These are phyloP conservation scores for Parsonsia alboflavescens DNA, from an alignment of 257 asterid genomes.

Conservation along the genomic window DNA sequence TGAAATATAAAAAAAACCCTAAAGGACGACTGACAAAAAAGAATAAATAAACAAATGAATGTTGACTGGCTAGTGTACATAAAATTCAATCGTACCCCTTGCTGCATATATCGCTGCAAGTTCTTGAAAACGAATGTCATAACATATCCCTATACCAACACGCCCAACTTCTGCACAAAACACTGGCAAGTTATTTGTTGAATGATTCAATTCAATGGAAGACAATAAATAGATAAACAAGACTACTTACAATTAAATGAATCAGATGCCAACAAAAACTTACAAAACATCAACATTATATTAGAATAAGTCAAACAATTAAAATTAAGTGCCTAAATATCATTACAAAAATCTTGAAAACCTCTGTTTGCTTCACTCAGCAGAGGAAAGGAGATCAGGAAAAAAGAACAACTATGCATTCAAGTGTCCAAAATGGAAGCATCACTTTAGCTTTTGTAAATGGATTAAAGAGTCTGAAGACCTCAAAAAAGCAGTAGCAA, in stretches of 20 bases:
- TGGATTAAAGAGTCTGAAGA: not conserved
- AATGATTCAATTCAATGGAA: slow-evolving; percentile 9
- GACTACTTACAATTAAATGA: not conserved
- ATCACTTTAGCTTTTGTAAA: not conserved
- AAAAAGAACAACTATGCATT: not conserved
- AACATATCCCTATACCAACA: slow-evolving; percentile 82
- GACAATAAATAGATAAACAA: not conserved
- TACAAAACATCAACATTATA: not conserved
- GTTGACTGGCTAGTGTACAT: slow-evolving; percentile 10
- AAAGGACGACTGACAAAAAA: not conserved
- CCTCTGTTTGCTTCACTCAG: not conserved
- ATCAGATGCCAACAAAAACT: not conserved
- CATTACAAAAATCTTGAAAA: not conserved
- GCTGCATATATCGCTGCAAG: slow-evolving; percentile 81
- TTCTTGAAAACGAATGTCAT: slow-evolving; percentile 82
- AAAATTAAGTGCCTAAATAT: not conserved
- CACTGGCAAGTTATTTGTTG: slow-evolving; percentile 17
- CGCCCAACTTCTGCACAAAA: slow-evolving; percentile 71
- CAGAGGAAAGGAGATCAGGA: not conserved
- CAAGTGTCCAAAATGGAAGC: not conserved
- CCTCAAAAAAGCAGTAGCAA: not conserved
- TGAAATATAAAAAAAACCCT: not conserved
- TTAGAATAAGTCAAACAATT: not conserved
- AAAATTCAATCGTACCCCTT: slow-evolving; percentile 45
- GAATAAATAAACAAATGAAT: slow-evolving; percentile 8